Evolutionary conservation across 2,329 filamentous ascomycete genomes (phyloP), one percentile per base, ranked within the genome.

Genomic region (Epichloe amarillans): DNA sequence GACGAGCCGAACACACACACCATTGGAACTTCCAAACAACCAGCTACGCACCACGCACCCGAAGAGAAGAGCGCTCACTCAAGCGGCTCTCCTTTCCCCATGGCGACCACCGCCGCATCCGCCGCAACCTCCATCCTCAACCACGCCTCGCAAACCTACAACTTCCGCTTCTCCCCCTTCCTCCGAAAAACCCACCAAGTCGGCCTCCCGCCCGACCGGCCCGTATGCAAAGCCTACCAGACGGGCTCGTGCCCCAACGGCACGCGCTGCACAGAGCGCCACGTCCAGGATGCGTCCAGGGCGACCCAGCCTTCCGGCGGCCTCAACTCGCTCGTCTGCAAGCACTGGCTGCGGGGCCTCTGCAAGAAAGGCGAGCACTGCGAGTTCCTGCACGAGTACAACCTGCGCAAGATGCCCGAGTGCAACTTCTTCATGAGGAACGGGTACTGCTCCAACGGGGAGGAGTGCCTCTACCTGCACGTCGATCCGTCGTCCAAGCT

Each of bases 341-440:
- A 98, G 73, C 93, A 97, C 75, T 97, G 93, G 83, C 82, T 97
- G 62, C 87, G 94, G 57, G 91, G 90, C 0, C 80, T 98, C 19
- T 98, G 93, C 76, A 98, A 98, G 66, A 97, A 97, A 70, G 93
- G 91, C 61, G 85, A 96, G 64, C 81, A 83, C 58, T 98, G 93
- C 81, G 93, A 98, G 72, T 98, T 97, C 62, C 75, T 97, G 46
- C 93, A 98, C 75, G 93, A 97, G 70, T 98, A 96, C 74, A 97
- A 98, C 70, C 79, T 98, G 59, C 83, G 93, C 56, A 90, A 93
- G 68, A 97, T 97, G 88, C 90, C 93, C 55, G 93, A 97, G 72
- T 98, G 93, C 72, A 95, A 95, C 63, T 95, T 95, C 69, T 97
- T 91, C 70, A 83, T 89, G 52, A 80, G 89, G 54, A 95, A 93